These are phyloP conservation scores for Nymphaea thermarum DNA, from an alignment of 164 flowering plant genomes.

Conservation along the genomic window DNA sequence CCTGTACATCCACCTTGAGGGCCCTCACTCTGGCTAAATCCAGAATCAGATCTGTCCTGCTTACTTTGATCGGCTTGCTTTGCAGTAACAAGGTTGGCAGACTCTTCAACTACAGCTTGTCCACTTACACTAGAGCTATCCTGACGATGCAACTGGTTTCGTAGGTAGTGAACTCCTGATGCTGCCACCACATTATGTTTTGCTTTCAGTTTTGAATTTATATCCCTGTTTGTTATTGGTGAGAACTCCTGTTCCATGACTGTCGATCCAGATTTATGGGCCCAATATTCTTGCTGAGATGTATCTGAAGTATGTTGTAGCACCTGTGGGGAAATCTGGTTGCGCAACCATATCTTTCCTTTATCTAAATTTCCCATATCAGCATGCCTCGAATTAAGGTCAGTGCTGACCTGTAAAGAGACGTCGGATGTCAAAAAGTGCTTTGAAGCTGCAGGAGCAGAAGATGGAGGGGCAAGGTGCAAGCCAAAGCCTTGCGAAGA, in stretches of 20 bases:
- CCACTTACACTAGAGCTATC: constrained; percentile 19
- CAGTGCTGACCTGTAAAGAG: constrained; percentile 19
- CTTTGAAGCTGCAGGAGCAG: constrained; percentile 22
- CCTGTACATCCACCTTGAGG: constrained; percentile 16
- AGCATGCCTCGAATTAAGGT: constrained; percentile 18
- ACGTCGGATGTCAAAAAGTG: constrained; percentile 25
- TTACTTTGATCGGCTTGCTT: constrained; percentile 6
- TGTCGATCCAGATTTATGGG: constrained; percentile 16
- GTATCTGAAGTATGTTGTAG: constrained; percentile 15
- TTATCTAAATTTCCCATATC: constrained; percentile 24
- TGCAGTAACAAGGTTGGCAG: constrained; percentile 19
- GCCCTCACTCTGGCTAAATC: constrained; percentile 14
- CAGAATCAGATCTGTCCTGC: constrained; percentile 18
- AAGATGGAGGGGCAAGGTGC: constrained; percentile 9
- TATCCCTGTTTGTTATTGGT: not conserved
- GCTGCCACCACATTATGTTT: constrained; percentile 20
- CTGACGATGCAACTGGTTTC: constrained; percentile 34
- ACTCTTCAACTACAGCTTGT: constrained; percentile 16
- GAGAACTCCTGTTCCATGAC: constrained; percentile 20
- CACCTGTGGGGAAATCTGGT: constrained; percentile 26
- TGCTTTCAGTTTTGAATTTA: constrained; percentile 13
- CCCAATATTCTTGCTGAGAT: constrained; percentile 21
- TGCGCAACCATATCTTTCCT: constrained; percentile 19
- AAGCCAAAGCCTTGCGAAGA: constrained; percentile 45
- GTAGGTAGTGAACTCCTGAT: constrained; percentile 19